These are phyloP conservation scores for Leptographium radiaticola DNA, from an alignment of 2,329 filamentous ascomycete genomes.

Conservation along the genomic window DNA sequence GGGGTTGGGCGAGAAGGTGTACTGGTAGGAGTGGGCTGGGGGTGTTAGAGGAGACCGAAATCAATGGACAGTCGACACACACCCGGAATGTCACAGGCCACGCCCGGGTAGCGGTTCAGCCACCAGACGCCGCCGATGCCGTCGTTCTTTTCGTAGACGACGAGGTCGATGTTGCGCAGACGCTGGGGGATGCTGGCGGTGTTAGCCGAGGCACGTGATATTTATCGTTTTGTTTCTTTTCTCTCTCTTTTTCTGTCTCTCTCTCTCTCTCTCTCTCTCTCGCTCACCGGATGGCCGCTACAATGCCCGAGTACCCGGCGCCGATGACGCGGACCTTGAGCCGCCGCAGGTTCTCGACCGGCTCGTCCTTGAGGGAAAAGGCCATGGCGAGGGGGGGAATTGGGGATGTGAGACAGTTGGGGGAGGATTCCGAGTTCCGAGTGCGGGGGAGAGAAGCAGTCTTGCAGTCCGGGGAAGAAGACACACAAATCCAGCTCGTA, in stretches of 20 bases:
- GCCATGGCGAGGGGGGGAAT: background rate
- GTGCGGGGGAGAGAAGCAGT: no score
- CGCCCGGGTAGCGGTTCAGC: conserved; percentile 21
- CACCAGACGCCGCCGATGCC: conserved; percentile 22
- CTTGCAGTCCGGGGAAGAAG: no score
- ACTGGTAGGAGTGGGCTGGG: conserved; percentile 39
- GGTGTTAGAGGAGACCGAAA: background rate
- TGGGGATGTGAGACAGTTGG: background rate
- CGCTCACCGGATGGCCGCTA: conserved; percentile 18
- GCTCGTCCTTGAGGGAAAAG: conserved; percentile 15
- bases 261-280: no score
- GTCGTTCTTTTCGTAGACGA: conserved; percentile 23
- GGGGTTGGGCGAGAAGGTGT: conserved; percentile 41
- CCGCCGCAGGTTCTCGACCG: conserved; percentile 20
- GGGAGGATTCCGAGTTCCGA: no score
- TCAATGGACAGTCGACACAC: background rate
- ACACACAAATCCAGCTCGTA: no score
- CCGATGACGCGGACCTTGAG: conserved; percentile 21
- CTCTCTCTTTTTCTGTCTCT: no score
- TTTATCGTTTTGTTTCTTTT: no score
- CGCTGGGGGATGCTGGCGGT: conserved; percentile 18
- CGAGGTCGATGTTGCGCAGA: conserved; percentile 20
- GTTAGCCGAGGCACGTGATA: no score
- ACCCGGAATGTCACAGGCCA: conserved; percentile 25
- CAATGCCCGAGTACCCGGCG: conserved; percentile 21